Percentiles rank a stretch among this genome's conserved stretches.
Evolutionary conservation across 192 early-diverging fungal genomes (phyloP).

Genomic region (Haplosporangium gracile): DNA sequence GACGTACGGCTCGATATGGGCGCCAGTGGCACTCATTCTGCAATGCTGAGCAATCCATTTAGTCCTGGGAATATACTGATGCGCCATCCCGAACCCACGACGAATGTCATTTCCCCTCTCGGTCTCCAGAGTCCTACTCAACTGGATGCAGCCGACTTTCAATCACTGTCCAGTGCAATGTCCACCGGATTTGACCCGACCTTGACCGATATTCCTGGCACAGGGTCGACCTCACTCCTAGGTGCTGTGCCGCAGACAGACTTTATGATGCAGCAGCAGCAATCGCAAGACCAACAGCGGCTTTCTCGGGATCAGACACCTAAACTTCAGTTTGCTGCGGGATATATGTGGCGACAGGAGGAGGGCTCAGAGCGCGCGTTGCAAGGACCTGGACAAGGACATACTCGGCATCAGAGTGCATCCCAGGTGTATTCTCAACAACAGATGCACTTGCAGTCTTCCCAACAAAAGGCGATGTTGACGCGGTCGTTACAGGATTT

Average conservation of each 20-base stretch:
- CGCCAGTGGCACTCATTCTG: neutral
- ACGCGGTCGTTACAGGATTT: slow-evolving; percentile 36
- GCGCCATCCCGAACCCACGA: neutral
- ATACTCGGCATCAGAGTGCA: slow-evolving; percentile 35
- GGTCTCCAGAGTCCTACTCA: slow-evolving; percentile 2
- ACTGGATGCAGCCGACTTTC: neutral
- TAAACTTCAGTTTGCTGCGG: slow-evolving; percentile 28
- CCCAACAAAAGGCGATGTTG: slow-evolving; percentile 21
- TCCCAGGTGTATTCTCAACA: slow-evolving; percentile 25
- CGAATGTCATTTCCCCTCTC: slow-evolving; percentile 13
- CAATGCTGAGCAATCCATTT: neutral
- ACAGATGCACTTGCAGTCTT: slow-evolving; percentile 7
- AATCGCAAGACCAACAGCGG: neutral
- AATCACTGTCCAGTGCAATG: slow-evolving; percentile 12
- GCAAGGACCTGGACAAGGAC: slow-evolving; percentile 26
- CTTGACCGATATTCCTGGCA: neutral
- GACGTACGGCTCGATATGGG: slow-evolving; percentile 12
- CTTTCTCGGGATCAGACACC: slow-evolving; percentile 10
- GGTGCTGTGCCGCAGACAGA: neutral
- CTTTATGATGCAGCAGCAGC: slow-evolving; percentile 9
- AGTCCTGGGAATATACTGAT: neutral
- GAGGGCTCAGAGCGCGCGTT: neutral
- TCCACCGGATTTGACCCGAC: slow-evolving; percentile 2
- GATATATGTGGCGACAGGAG: slow-evolving; percentile 33
- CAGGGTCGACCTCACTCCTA: neutral